Percentiles rank a stretch among this genome's conserved stretches.
Conservation (phyloP, 176 grass and related monocot genomes). For the bread wheat (Triticum aestivum) region DNA sequence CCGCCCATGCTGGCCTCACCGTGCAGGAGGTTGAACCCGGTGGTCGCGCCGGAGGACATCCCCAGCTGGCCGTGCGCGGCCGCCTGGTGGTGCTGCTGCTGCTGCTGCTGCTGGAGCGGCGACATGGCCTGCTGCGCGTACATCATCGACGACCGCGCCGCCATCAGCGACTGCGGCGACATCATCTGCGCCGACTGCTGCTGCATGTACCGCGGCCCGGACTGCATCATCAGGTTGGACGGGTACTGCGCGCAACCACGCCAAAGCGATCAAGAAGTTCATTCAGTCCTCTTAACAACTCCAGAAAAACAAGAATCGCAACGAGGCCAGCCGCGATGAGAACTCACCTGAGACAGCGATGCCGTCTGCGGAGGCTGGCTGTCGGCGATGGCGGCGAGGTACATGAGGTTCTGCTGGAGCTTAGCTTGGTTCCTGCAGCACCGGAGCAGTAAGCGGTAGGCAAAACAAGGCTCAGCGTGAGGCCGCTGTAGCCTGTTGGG, state of each 20-base stretch:
- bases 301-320: neutral
- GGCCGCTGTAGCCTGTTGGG: neutral
- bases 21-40: conserved; percentile 88
- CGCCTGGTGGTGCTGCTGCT: conserved; percentile 41
- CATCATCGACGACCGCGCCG: conserved; percentile 77
- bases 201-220: conserved; percentile 74
- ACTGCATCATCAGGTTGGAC: conserved; percentile 83
- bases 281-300: neutral
- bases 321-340: neutral
- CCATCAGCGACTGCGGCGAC: conserved; percentile 75
- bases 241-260: conserved; percentile 56
- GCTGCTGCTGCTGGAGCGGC: conserved; percentile 68
- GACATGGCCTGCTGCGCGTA: conserved; percentile 69
- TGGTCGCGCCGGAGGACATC: conserved; percentile 49
- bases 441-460: conserved; percentile 11
- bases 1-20: conserved; percentile 79
- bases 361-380: conserved; percentile 84
- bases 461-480: conserved; percentile 1
- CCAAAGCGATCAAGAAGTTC: neutral
- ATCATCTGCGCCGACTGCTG: conserved; percentile 72
- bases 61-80: conserved; percentile 63
- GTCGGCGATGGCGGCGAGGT: conserved; percentile 92
- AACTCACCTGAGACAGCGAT: conserved; percentile 59
- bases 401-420: conserved; percentile 99
- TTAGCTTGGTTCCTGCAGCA: conserved; percentile 88